phyloP scores from a whole-genome alignment of 1,284 basidiomycete genomes.

The Exobasidium cylindrosporum region DNA sequence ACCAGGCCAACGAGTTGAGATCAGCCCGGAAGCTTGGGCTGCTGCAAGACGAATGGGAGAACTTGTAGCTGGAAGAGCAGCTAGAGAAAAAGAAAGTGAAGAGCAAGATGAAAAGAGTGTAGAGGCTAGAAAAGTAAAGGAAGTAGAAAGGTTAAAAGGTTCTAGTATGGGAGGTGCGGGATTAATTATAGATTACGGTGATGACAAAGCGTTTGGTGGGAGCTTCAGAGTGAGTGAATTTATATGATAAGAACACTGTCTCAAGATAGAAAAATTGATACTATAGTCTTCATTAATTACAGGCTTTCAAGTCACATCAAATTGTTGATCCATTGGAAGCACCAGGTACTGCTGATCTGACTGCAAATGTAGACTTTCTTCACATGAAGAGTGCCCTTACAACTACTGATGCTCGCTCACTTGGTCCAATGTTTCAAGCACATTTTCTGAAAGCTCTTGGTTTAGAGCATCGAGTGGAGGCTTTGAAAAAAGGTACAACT shows the following conservation, averaged over 20 bases:
- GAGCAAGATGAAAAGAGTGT: slow-evolving; percentile 2
- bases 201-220: slow-evolving; percentile 67
- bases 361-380: slow-evolving; percentile 92
- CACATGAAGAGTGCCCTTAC: slow-evolving; percentile 75
- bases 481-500: slow-evolving; percentile 61
- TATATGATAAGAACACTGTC: slow-evolving; percentile 7
- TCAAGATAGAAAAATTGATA: slow-evolving; percentile 7
- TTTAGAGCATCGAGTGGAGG: slow-evolving; percentile 64
- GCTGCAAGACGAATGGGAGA: slow-evolving; percentile 45
- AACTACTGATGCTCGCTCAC: slow-evolving; percentile 55
- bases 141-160: slow-evolving; percentile 21
- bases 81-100: slow-evolving; percentile 3
- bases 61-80: slow-evolving; percentile 38
- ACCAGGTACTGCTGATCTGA: slow-evolving; percentile 86
- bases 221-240: slow-evolving; percentile 69
- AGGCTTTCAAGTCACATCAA: slow-evolving; percentile 80
- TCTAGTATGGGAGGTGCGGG: slow-evolving; percentile 67
- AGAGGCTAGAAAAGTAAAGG: neutral
- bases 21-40: slow-evolving; percentile 47
- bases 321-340: slow-evolving; percentile 79
- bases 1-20: slow-evolving; percentile 49
- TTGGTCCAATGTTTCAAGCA: slow-evolving; percentile 69
- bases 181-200: slow-evolving; percentile 88
- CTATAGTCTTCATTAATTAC: slow-evolving; percentile 38
- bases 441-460: slow-evolving; percentile 66